Conservation (phyloP, 352 stramenopile species). For the Plasmopara viticola region DNA sequence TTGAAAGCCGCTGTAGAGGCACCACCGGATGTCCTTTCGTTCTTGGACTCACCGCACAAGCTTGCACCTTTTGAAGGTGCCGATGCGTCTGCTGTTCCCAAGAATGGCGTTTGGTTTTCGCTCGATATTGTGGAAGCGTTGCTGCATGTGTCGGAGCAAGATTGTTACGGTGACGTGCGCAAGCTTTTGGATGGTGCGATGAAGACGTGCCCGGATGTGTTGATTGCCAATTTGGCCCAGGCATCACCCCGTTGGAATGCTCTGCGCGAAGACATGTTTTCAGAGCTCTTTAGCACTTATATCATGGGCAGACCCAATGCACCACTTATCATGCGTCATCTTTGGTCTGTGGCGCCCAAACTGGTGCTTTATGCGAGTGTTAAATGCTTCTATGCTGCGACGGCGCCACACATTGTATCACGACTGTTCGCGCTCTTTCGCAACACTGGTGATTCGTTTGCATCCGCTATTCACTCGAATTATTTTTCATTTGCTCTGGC, state of each 20-base stretch:
- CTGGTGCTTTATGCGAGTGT: constrained; percentile 84
- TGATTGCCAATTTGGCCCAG: constrained; percentile 83
- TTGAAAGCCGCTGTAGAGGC: constrained; percentile 76
- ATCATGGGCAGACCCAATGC: constrained; percentile 82
- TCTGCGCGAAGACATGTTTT: constrained; percentile 80
- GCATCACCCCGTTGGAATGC: constrained; percentile 73
- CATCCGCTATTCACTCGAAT: constrained; percentile 80
- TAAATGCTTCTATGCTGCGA: constrained; percentile 81
- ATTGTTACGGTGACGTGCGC: constrained; percentile 78
- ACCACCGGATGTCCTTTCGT: constrained; percentile 73
- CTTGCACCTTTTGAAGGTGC: constrained; percentile 80
- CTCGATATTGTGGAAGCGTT: constrained; percentile 78
- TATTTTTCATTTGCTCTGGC: constrained; percentile 85
- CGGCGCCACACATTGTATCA: constrained; percentile 72
- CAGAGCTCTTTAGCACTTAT: constrained; percentile 82
- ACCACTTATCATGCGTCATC: constrained; percentile 82
- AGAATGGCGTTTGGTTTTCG: constrained; percentile 86
- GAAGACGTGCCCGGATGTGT: constrained; percentile 78
- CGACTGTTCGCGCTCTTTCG: constrained; percentile 79
- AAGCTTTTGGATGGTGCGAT: constrained; percentile 74
- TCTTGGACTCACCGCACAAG: constrained; percentile 73
- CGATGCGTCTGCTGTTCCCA: constrained; percentile 74
- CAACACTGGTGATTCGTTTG: constrained; percentile 78
- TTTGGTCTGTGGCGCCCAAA: constrained; percentile 82
- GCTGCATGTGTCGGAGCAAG: constrained; percentile 70